A percentile compares a stretch with the other conserved stretches of the same genome.
Evolutionary conservation across 768 basidiomycete species (phyloP).

Genomic region (Arthromyces matolae): DNA sequence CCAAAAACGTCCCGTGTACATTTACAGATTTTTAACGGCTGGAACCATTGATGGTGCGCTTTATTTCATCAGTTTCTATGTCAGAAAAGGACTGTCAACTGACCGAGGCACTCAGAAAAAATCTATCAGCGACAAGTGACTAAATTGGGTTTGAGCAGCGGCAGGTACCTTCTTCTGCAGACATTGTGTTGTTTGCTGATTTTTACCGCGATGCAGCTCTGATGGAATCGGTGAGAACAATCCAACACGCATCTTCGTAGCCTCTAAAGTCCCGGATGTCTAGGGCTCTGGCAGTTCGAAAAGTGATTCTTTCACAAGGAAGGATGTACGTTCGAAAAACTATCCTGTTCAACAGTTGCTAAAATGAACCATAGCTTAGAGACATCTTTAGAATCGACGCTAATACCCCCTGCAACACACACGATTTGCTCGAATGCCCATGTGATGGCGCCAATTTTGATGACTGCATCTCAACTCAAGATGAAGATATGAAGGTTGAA

Average conservation of each 20-base stretch:
- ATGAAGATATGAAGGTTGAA: constrained; percentile 23
- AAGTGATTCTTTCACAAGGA: constrained; percentile 81
- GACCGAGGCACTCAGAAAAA: constrained; percentile 53
- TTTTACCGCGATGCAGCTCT: too few relatives aligned
- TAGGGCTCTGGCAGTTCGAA: constrained; percentile 47
- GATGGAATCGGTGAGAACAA: constrained; percentile 59
- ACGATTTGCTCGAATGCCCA: constrained; percentile 82
- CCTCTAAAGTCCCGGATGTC: constrained; percentile 1
- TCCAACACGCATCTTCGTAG: background rate
- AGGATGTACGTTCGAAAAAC: constrained; percentile 62
- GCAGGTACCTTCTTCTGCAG: constrained; percentile 49
- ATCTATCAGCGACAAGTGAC: constrained; percentile 93
- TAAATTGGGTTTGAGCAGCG: constrained; percentile 86
- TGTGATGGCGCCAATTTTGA: constrained; percentile 40
- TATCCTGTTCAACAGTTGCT: background rate
- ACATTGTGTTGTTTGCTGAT: too few relatives aligned
- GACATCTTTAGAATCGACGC: constrained; percentile 89
- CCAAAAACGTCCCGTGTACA: constrained; percentile 86
- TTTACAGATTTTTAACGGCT: constrained; percentile 81
- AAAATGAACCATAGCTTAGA: constrained; percentile 55
- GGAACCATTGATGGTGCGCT: constrained; percentile 83
- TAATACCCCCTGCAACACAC: constrained; percentile 82
- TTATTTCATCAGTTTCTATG: too few relatives aligned
- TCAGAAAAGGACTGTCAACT: too few relatives aligned
- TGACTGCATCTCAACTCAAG: constrained; percentile 22